Evolutionary conservation across 1,284 basidiomycete genomes (phyloP).

Genomic region (Grifola frondosa): DNA sequence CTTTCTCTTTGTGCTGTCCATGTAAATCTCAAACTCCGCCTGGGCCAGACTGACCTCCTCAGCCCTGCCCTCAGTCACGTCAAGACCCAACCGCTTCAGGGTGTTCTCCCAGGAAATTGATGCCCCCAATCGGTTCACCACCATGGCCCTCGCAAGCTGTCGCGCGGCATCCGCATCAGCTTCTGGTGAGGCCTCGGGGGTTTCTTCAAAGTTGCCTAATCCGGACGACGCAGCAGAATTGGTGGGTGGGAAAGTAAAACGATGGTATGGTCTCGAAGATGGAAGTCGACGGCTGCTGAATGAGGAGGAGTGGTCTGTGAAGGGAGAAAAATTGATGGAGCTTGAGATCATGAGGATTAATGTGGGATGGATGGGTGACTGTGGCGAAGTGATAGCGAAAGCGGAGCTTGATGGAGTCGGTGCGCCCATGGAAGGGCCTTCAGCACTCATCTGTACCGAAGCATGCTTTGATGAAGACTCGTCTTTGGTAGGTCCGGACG

Average conservation of each 20-base stretch:
- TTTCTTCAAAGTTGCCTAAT: slow-evolving; percentile 43
- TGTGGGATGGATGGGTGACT: slow-evolving; percentile 46
- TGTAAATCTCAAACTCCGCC: slow-evolving; percentile 58
- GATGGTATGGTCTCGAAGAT: slow-evolving; percentile 52
- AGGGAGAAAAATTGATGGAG: slow-evolving; percentile 79
- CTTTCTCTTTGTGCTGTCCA: slow-evolving; percentile 83
- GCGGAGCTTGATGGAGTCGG: slow-evolving; percentile 9
- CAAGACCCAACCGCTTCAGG: slow-evolving; percentile 58
- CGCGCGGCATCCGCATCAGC: slow-evolving; percentile 76
- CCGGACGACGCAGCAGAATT: slow-evolving; percentile 12
- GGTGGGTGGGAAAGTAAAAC: slow-evolving; percentile 13
- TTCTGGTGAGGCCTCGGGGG: slow-evolving; percentile 56
- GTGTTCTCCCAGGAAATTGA: slow-evolving; percentile 63
- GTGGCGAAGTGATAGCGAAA: slow-evolving; percentile 19
- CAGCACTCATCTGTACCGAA: slow-evolving; percentile 10
- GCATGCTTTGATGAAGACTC: slow-evolving; percentile 20
- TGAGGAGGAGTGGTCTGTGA: slow-evolving; percentile 68
- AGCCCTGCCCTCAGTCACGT: slow-evolving; percentile 46
- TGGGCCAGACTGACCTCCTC: slow-evolving; percentile 50
- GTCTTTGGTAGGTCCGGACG: slow-evolving; percentile 23
- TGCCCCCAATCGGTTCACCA: slow-evolving; percentile 61
- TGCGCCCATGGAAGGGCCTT: slow-evolving; percentile 6
- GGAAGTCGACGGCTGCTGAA: slow-evolving; percentile 52
- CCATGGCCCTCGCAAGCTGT: slow-evolving; percentile 66
- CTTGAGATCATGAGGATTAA: slow-evolving; percentile 66